Evolutionary conservation across 441 rosid genomes (phyloP), one percentile per base, ranked within the genome.

Genomic region (Theobroma grandiflorum): DNA sequence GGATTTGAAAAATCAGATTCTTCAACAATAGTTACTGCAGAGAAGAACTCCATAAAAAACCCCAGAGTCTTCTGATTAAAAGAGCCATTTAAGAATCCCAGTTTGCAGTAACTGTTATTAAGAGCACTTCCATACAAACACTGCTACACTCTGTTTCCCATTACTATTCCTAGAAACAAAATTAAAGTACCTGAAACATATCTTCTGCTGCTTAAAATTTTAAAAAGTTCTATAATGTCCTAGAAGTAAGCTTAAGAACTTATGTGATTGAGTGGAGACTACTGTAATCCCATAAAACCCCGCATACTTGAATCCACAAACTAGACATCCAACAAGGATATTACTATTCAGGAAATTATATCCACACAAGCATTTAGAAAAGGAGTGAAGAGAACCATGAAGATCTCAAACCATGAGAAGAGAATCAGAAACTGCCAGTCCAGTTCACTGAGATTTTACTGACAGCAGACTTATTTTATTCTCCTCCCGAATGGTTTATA

Each of bases 391-490:
- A 26, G 74, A 47, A 49, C 74, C 52, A 31, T 31, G 59, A 70
- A 50, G 58, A 70, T 70, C 58, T 26, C 22, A 70, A 71, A 50
- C 61, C 43, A 50, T 71, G 61, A 71, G 55, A 71, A 50, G 53
- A 68, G 42, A 16, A 71, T 1, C 12, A 52, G 10, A 52, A 16
- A 33, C 1, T 8, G 22, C 61, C 61, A 33, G 20, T 50, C 43
- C 22, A 8, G 61, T 50, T 71, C 43, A 50, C 11, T 33, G 1
- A 50, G 15, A 71, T 50, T 71, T 50, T 16, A 71, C 4, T 8
- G 31, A 33, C 61, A 50, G 20, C 33, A 71, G 22, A 6, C 22
- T 71, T n/a, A 15, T 12, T 45, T 69, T 11, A 49, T 50, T 71
- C 20, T 15, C 58, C 59, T 31, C 59, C 16, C 15, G 22, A 50